Conservation (phyloP, 495 filamentous ascomycete genomes). For the Rhypophila decipiens region DNA sequence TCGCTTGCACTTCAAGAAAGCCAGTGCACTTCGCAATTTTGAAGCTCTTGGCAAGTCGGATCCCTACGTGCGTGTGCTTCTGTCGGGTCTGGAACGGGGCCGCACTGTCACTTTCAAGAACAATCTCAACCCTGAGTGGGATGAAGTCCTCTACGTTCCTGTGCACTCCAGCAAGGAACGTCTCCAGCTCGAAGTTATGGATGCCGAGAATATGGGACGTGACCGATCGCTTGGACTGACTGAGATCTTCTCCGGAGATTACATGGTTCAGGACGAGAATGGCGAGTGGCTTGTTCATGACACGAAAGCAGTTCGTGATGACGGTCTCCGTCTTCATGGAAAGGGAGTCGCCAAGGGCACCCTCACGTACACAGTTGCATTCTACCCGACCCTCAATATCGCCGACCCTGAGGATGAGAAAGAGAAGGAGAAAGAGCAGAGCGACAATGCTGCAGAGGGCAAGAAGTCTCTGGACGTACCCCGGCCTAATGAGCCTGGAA, state of each 20-base stretch:
- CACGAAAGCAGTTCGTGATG: conserved; percentile 54
- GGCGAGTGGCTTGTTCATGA: conserved; percentile 81
- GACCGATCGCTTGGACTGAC: conserved; percentile 78
- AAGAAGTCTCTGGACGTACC: conserved; percentile 21
- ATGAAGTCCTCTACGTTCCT: conserved; percentile 92
- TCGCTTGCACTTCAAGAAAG: conserved; percentile 85
- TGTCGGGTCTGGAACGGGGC: conserved; percentile 83
- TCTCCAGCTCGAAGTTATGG: conserved; percentile 89
- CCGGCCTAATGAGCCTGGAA: conserved; percentile 31
- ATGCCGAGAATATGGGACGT: conserved; percentile 80
- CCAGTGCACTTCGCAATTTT: conserved; percentile 76
- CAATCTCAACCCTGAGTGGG: conserved; percentile 92
- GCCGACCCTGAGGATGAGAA: conserved; percentile 91
- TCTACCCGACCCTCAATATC: conserved; percentile 83
- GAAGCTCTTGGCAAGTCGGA: conserved; percentile 97
- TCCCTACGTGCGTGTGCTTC: conserved; percentile 80
- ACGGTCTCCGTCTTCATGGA: conserved; percentile 58
- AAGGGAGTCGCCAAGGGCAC: conserved; percentile 67
- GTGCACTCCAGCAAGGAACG: conserved; percentile 83
- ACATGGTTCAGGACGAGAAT: conserved; percentile 65
- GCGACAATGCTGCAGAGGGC: conserved; percentile 19
- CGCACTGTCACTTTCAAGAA: conserved; percentile 94
- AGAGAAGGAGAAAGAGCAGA: conserved; percentile 40
- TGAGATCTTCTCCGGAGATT: conserved; percentile 72
- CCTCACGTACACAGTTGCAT: conserved; percentile 78